Evolutionary conservation across 495 filamentous ascomycete species (phyloP).

Genomic region (Collariella sp.): DNA sequence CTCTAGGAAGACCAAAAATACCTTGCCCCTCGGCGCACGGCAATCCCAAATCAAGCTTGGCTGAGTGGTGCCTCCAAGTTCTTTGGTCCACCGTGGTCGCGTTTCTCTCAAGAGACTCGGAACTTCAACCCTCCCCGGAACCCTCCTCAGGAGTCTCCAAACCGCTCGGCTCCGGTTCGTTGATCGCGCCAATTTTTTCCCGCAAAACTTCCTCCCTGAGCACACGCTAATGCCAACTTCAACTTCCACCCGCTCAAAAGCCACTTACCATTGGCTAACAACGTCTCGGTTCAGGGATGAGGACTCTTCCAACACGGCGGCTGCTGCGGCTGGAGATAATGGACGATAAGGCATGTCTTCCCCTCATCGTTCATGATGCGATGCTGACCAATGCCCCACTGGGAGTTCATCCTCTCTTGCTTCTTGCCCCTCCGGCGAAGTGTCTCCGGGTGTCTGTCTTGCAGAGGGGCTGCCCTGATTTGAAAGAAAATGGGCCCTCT

Average conservation of each 20-base stretch:
- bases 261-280: background rate
- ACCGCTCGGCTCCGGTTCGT: background rate
- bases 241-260: background rate
- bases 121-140: too few relatives aligned
- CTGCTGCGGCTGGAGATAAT: background rate
- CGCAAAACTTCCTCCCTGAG: background rate
- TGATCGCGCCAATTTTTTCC: background rate
- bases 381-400: background rate
- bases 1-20: background rate
- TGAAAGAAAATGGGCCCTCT: background rate
- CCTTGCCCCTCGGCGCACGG: background rate
- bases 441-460: too few relatives aligned
- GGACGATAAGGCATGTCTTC: background rate
- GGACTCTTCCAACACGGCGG: background rate
- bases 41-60: background rate
- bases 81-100: too few relatives aligned
- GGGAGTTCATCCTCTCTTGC: background rate
- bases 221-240: constrained; percentile 2
- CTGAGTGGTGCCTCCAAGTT: too few relatives aligned
- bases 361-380: background rate
- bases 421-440: background rate
- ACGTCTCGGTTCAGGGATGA: background rate
- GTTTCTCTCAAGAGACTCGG: too few relatives aligned
- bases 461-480: background rate
- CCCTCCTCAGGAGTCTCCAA: too few relatives aligned